Conservation (phyloP, 164 flowering plant genomes). For the Kalanchoe fedtschenkoi region DNA sequence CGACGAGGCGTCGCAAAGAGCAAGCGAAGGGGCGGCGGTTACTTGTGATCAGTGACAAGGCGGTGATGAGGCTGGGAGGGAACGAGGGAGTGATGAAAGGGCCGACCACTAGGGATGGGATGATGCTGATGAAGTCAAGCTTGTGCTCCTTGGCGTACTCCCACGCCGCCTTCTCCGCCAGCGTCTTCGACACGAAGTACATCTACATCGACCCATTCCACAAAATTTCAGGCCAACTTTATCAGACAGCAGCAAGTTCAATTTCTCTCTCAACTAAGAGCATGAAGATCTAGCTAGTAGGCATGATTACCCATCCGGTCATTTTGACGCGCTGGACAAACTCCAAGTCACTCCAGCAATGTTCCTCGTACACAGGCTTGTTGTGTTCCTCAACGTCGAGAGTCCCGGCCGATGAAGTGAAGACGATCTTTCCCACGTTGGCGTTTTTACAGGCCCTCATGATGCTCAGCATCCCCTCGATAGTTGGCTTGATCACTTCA, state of each 20-base stretch:
- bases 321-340: constrained; percentile 33
- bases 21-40: not conserved
- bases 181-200: constrained; percentile 56
- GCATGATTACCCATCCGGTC: constrained; percentile 44
- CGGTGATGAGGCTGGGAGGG: constrained; percentile 64
- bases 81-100: constrained; percentile 44
- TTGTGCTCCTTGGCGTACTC: constrained; percentile 38
- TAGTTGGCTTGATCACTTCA: constrained; percentile 57
- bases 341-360: constrained; percentile 41
- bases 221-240: not conserved
- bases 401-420: constrained; percentile 60
- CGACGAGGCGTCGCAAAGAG: constrained; percentile 1
- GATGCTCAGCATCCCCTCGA: constrained; percentile 37
- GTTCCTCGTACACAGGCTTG: constrained; percentile 35
- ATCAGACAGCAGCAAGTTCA: not conserved
- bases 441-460: constrained; percentile 45
- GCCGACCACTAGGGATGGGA: constrained; percentile 53
- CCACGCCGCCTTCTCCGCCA: constrained; percentile 61
- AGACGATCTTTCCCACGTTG: constrained; percentile 33
- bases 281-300: not conserved
- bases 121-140: constrained; percentile 42
- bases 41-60: constrained; percentile 49
- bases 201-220: constrained; percentile 17
- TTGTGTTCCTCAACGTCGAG: constrained; percentile 29
- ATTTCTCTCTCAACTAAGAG: not conserved